Conservation (phyloP, 257 asterid genomes). For the Scutellaria minor region DNA sequence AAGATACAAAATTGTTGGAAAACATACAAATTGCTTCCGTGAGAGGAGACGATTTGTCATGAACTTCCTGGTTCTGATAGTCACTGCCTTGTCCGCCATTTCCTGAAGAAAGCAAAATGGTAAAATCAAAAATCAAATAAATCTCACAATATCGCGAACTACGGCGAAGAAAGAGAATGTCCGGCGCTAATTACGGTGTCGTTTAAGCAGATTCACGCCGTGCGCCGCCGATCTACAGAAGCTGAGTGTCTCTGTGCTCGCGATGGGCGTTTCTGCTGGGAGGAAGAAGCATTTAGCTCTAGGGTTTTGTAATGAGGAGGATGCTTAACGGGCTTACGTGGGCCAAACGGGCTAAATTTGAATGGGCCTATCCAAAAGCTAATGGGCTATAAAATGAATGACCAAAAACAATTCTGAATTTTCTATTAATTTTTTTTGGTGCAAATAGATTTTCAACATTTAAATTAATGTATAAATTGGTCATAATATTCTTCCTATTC, state of each 20-base stretch:
- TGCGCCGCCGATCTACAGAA: conserved; percentile 33
- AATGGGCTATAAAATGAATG: too few relatives aligned
- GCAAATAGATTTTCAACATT: too few relatives aligned
- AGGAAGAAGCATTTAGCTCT: not conserved
- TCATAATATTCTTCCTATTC: too few relatives aligned
- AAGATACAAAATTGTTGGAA: not conserved
- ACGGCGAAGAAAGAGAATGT: not conserved
- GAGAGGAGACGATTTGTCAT: conserved; percentile 77
- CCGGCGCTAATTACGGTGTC: conserved; percentile 19
- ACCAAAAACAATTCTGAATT: too few relatives aligned
- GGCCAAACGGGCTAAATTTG: conserved; percentile 4
- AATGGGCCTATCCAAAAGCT: not conserved
- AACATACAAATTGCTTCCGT: conserved; percentile 70
- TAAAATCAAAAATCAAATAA: conserved; percentile 6
- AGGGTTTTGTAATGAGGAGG: conserved; percentile 36
- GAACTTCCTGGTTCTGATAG: conserved; percentile 71
- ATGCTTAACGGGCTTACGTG: conserved; percentile 23
- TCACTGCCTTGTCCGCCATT: conserved; percentile 77
- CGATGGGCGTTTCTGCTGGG: conserved; percentile 23
- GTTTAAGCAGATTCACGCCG: conserved; percentile 29
- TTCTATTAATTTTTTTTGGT: too few relatives aligned
- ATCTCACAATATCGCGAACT: not conserved
- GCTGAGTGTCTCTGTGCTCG: conserved; percentile 8
- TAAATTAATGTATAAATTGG: too few relatives aligned
- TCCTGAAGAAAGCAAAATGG: conserved; percentile 27